phyloP scores from a whole-genome alignment of 352 stramenopile genomes.

The Pythium scleroteichum region DNA sequence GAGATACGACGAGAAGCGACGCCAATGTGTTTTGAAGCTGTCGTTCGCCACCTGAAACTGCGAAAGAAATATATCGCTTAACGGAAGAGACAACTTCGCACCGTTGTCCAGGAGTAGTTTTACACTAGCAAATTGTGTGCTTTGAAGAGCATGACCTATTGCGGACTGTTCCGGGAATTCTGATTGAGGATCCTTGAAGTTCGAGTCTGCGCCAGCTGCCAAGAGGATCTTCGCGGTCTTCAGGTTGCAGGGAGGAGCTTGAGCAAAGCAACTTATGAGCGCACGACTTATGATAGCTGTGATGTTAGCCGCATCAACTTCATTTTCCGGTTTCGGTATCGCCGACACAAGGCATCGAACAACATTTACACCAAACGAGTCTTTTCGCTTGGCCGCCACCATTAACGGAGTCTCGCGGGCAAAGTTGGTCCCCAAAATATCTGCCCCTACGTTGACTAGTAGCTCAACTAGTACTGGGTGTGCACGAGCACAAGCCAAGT shows the following conservation, averaged over 20 bases:
- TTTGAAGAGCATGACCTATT: slow-evolving; percentile 37
- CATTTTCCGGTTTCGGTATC: neutral
- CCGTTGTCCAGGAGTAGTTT: slow-evolving; percentile 49
- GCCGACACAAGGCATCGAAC: slow-evolving; percentile 33
- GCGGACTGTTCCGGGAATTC: slow-evolving; percentile 27
- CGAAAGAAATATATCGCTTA: slow-evolving; percentile 39
- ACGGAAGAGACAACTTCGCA: slow-evolving; percentile 29
- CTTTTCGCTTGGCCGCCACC: slow-evolving; percentile 41
- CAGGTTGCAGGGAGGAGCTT: slow-evolving; percentile 40
- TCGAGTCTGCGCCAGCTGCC: slow-evolving; percentile 35
- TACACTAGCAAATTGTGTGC: slow-evolving; percentile 35
- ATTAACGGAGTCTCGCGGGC: slow-evolving; percentile 36
- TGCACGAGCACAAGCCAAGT: slow-evolving; percentile 38
- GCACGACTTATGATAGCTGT: slow-evolving; percentile 27
- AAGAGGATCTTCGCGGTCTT: slow-evolving; percentile 43
- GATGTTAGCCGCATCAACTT: slow-evolving; percentile 7
- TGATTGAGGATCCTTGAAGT: slow-evolving; percentile 17
- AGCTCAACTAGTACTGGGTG: slow-evolving; percentile 40
- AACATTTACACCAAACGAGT: slow-evolving; percentile 36
- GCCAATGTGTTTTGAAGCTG: slow-evolving; percentile 34
- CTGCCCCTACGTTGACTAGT: slow-evolving; percentile 41
- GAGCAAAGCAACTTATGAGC: slow-evolving; percentile 41
- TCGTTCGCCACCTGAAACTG: slow-evolving; percentile 24
- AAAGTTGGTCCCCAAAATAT: slow-evolving; percentile 33
- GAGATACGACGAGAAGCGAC: slow-evolving; percentile 36